Conservation (phyloP, 129 eudicot species). For the Lonicera japonica region DNA sequence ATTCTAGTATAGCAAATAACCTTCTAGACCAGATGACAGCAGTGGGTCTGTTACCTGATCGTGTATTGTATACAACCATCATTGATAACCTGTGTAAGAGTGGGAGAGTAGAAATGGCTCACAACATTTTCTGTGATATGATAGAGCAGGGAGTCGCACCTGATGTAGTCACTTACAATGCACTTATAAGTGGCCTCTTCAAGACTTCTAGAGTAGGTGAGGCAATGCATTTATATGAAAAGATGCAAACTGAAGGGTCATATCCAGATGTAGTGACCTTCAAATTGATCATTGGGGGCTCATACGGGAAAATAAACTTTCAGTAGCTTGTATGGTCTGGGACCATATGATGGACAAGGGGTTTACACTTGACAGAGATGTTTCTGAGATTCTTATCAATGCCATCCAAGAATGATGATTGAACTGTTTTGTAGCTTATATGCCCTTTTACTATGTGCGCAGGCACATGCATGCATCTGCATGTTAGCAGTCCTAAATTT, state of each 20-base stretch:
- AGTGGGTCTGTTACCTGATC: slow-evolving; percentile 64
- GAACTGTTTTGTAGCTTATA: slow-evolving; percentile 20
- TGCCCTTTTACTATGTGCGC: not conserved
- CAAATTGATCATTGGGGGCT: slow-evolving; percentile 66
- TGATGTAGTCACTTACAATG: slow-evolving; percentile 77
- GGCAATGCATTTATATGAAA: slow-evolving; percentile 66
- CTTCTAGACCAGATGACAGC: slow-evolving; percentile 78
- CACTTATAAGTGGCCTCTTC: slow-evolving; percentile 71
- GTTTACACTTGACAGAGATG: slow-evolving; percentile 73
- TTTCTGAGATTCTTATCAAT: slow-evolving; percentile 55
- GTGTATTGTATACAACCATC: slow-evolving; percentile 65
- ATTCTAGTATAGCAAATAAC: slow-evolving; percentile 38
- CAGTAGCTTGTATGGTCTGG: slow-evolving; percentile 72
- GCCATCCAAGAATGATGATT: slow-evolving; percentile 31
- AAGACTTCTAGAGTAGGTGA: slow-evolving; percentile 56
- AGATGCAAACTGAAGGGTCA: slow-evolving; percentile 53
- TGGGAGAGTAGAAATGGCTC: slow-evolving; percentile 48
- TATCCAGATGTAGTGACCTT: slow-evolving; percentile 83
- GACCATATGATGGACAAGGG: slow-evolving; percentile 96
- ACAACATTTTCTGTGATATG: slow-evolving; percentile 60
- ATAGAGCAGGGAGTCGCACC: slow-evolving; percentile 50
- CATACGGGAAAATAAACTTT: slow-evolving; percentile 49
- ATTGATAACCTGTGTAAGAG: slow-evolving; percentile 71
- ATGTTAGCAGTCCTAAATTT: not conserved
- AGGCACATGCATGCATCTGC: not conserved